phyloP scores from a whole-genome alignment of 768 basidiomycete genomes.

The Vararia minispora region DNA sequence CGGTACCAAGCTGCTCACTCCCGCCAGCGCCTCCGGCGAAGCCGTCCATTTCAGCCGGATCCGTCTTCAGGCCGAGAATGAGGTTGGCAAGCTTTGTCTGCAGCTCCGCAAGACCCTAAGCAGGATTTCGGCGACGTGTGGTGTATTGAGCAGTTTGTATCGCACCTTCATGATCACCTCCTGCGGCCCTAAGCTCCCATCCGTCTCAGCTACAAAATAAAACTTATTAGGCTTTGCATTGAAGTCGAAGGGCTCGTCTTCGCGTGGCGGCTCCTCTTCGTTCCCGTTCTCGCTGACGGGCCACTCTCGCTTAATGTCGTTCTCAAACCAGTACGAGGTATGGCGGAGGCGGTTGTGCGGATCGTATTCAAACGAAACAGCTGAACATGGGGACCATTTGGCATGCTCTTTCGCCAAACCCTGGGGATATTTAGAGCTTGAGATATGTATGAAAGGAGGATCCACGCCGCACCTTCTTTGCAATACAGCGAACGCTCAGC shows the following conservation, averaged over 20 bases:
- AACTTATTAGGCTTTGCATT: conserved; percentile 81
- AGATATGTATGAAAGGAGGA: background rate
- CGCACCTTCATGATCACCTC: conserved; percentile 80
- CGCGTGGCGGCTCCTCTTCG: conserved; percentile 71
- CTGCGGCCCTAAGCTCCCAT: conserved; percentile 80
- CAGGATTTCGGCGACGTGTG: too few species aligned
- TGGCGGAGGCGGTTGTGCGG: conserved; percentile 96
- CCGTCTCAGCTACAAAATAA: conserved; percentile 92
- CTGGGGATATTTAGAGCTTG: conserved; percentile 28
- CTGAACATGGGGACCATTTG: conserved; percentile 96
- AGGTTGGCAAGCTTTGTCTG: conserved; percentile 75
- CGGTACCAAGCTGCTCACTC: conserved; percentile 6
- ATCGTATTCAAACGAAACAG: conserved; percentile 95
- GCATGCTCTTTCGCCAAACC: conserved; percentile 98
- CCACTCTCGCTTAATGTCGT: conserved; percentile 77
- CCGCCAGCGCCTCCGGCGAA: conserved; percentile 24
- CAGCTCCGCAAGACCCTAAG: conserved; percentile 64
- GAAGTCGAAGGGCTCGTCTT: conserved; percentile 81
- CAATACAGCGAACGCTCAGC: conserved; percentile 72
- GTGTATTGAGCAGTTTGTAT: background rate
- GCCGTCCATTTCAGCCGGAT: conserved; percentile 34
- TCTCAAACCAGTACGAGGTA: conserved; percentile 92
- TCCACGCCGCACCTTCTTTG: conserved; percentile 67
- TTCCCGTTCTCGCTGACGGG: conserved; percentile 78
- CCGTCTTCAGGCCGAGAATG: conserved; percentile 56